Conservation (phyloP, 2,329 filamentous ascomycete species). For the Botrytis sinoallii region DNA sequence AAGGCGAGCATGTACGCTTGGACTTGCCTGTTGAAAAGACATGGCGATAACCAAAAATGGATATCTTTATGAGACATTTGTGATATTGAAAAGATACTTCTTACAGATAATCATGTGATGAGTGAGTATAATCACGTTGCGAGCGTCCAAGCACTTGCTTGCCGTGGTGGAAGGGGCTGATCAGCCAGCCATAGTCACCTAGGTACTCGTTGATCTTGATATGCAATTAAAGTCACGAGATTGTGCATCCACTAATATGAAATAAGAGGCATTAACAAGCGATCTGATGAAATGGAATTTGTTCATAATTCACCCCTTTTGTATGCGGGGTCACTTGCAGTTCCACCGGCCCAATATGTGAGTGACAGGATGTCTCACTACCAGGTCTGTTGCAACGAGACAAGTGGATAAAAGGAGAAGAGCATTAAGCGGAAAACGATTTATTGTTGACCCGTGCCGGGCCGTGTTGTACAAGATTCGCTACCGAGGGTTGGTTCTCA, state of each 20-base stretch:
- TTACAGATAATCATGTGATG: background rate
- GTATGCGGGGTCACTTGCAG: background rate
- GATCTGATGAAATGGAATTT: background rate
- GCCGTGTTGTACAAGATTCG: slow-evolving; percentile 6
- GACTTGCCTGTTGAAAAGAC: background rate
- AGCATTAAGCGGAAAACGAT: slow-evolving; percentile 1
- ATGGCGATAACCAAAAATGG: background rate
- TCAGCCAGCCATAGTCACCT: background rate
- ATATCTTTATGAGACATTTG: background rate
- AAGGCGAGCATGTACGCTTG: background rate
- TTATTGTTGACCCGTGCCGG: background rate
- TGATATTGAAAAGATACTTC: background rate
- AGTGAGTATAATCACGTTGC: background rate
- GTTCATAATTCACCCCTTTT: background rate
- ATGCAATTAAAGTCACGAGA: background rate
- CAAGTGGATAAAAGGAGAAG: background rate
- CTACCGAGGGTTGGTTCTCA: slow-evolving; percentile 9
- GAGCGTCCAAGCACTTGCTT: background rate
- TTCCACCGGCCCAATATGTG: background rate
- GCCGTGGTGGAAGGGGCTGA: background rate
- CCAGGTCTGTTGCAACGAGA: background rate
- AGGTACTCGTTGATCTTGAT: background rate
- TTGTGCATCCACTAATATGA: background rate
- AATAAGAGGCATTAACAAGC: background rate
- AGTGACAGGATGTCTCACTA: background rate